Percentiles rank a stretch among this genome's conserved stretches.
Evolutionary conservation across 2,329 filamentous ascomycete genomes (phyloP).

Genomic region (Colletotrichum endophyticum): DNA sequence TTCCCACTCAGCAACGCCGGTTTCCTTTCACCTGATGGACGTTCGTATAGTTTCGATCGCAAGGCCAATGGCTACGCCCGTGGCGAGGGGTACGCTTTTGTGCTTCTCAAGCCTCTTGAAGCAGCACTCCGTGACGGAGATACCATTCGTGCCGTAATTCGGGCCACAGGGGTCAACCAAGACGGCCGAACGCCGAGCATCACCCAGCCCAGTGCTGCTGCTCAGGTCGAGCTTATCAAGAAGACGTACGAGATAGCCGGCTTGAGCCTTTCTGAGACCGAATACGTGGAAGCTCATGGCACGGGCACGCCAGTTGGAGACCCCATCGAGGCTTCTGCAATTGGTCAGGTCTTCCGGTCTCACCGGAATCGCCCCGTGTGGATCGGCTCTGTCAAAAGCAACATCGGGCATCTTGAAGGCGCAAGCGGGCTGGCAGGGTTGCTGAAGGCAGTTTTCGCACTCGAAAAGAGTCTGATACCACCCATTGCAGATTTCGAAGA

Average conservation of each 20-base stretch:
- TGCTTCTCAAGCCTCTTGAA: conserved; percentile 62
- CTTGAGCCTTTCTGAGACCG: conserved; percentile 48
- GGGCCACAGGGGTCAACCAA: conserved; percentile 56
- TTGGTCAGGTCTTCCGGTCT: conserved; percentile 43
- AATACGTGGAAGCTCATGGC: conserved; percentile 62
- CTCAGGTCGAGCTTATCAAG: conserved; percentile 55
- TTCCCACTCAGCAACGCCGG: conserved; percentile 58
- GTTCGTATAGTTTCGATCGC: conserved; percentile 58
- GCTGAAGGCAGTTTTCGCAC: conserved; percentile 53
- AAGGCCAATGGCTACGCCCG: conserved; percentile 67
- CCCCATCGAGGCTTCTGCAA: conserved; percentile 51
- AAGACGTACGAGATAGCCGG: conserved; percentile 49
- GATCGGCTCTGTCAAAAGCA: conserved; percentile 59
- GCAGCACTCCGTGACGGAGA: conserved; percentile 64
- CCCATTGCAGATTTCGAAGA: conserved; percentile 54
- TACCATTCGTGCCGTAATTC: conserved; percentile 59
- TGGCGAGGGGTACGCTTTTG: conserved; percentile 64
- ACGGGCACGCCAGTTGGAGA: conserved; percentile 65
- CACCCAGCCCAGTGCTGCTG: conserved; percentile 58
- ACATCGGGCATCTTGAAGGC: conserved; percentile 58
- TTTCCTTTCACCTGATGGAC: conserved; percentile 56
- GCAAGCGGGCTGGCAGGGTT: conserved; percentile 56
- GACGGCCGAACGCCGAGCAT: conserved; percentile 66
- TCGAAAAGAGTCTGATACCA: conserved; percentile 56
- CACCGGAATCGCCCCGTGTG: conserved; percentile 43